phyloP scores from a whole-genome alignment of 2,329 filamentous ascomycete species.

The Pezicula carpinea region DNA sequence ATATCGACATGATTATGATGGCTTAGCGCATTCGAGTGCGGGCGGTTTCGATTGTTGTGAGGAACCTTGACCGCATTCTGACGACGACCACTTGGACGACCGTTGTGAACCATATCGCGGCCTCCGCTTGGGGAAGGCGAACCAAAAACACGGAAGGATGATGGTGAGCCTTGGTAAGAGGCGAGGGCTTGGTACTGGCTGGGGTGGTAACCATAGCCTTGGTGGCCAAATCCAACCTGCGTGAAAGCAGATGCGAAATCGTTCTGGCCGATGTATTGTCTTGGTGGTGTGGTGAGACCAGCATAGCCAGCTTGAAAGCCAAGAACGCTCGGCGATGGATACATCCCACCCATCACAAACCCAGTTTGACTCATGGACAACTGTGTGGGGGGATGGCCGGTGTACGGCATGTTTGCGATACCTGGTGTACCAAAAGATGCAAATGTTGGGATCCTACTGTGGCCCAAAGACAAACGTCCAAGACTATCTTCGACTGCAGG shows the following conservation, averaged over 20 bases:
- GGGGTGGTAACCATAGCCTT: not conserved
- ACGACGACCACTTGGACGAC: conserved; percentile 16
- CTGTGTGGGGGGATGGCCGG: not conserved
- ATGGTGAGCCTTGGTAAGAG: not conserved
- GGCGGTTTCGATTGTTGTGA: conserved; percentile 37
- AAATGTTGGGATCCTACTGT: not conserved
- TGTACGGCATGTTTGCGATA: conserved; percentile 2
- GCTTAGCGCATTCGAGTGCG: conserved; percentile 37
- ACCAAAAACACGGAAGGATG: not conserved
- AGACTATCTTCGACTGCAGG: not conserved
- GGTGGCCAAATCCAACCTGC: not conserved
- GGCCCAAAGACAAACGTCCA: not conserved
- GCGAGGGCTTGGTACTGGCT: not conserved
- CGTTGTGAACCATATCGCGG: conserved; percentile 5
- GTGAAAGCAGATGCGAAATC: not conserved
- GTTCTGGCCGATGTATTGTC: not conserved
- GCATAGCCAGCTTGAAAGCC: conserved; percentile 2
- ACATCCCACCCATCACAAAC: conserved; percentile 7
- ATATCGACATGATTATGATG: conserved; percentile 61
- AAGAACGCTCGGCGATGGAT: conserved; percentile 3
- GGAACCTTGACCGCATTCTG: conserved; percentile 36
- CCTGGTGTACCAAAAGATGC: too few relatives aligned
- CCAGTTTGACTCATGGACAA: not conserved
- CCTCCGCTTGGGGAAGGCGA: conserved; percentile 7
- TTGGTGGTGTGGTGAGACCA: not conserved